Base-by-base conservation (phyloP, 2,329 filamentous ascomycete genomes). In the Penicillium sumatraense region DNA sequence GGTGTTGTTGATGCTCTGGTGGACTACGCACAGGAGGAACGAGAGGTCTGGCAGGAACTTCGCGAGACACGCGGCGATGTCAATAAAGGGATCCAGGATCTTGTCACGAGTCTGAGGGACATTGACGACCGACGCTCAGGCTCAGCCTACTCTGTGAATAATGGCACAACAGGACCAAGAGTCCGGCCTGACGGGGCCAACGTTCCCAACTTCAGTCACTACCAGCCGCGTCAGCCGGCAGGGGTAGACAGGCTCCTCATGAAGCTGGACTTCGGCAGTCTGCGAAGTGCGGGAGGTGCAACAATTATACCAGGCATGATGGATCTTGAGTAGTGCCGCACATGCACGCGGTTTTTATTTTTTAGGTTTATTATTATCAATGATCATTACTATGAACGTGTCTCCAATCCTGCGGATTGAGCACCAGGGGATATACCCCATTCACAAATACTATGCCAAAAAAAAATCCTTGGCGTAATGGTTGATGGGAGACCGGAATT, bases 241-340 rank as follows among this genome's bases (percentile, higher is more conserved):
- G 90, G 91, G 1, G 86, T 97, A 42, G 91, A 96, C 76, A 81
- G 90, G 55, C 75, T 97, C 69, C 74, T 97, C 69, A 96, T 96
- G 91, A 96, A 96, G 78, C 78, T 97, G 65, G 92, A 96, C 62
- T 86, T 83, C 57, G 73, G 54, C 65, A 71, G 53, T 57, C 69
- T 65, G 23, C 59, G 62, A 26, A 57, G 52, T 14, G 56, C 51
- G 26, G 49, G 48, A 13, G 46, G 46, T n/a, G 50, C 56, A 65
- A 59, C 57, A 51, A 61, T 49, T 45, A 54, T 46, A n/a, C 54
- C 38, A 35, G 59, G 47, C 27, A 33, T 61, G 6, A 44, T 54
- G n/a, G 55, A 54, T 36, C 45, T 59, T 42, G 53, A 54, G 35
- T 59, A 51, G 53, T 23, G 31, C 14, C 18, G 18, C 26, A 27